Evolutionary conservation across 2,329 filamentous ascomycete species (phyloP), one percentile per base, ranked within the genome.

Genomic region (Tolypocladium capitatum): DNA sequence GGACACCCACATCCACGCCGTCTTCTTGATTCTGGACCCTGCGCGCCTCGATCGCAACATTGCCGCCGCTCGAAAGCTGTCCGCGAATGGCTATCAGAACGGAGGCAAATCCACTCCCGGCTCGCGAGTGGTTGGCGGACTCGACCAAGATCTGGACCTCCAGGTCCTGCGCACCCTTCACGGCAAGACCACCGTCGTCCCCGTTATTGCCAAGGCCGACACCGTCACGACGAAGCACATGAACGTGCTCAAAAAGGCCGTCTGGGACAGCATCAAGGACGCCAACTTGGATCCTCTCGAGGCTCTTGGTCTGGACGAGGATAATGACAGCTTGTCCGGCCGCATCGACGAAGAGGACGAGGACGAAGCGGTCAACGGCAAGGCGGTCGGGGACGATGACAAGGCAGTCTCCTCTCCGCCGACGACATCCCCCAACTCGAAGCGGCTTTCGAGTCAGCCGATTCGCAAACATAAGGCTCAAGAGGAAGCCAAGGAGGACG

Each of bases 1-100:
- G 63, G 92, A 98, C 70, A 96, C 91, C 45, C 92, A 98, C 65
- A 95, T 98, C 55, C 92, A 98, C 63, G 94, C 88, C 55, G 89
- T 89, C 47, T 95, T 98, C 68, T 75, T 97, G 48, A 72, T 98
- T 48, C 79, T 98, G 47, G 92, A 98, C 63, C 92, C 92, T 1
- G 73, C 81, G 46, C 83, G 86, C 42, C 79, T 98, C 24, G 90
- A 95, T 60, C 76, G 81, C 56, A 96, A 91, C 58, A 81, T 94
- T 49, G 77, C 83, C 24, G 74, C 80, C 2, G 77, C 80, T 20
- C 80, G 81, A 57, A 75, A 75, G 9, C 58, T 64, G 48, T 65
- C 72, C 10, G 63, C 70, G 32, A 78, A 75, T 51, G 75, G 75
- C 28, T 66, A 68, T 45, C 70, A 72, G 7, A 73, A 74, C 44